phyloP scores from a whole-genome alignment of 108 stramenopile genomes.

The Nitzschia putrida region DNA sequence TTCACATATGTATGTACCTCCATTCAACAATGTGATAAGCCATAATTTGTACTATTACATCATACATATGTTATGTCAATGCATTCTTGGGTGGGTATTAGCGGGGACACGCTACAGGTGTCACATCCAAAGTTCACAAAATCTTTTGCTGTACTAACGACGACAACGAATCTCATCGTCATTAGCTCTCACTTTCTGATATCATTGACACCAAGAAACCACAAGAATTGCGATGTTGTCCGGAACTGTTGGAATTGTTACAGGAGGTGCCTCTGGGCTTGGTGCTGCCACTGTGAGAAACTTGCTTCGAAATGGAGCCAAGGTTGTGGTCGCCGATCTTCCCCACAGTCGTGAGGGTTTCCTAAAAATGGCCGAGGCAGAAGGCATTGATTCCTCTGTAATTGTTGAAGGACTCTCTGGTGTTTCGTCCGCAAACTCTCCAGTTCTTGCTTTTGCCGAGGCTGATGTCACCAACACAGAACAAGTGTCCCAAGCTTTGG shows the following conservation, averaged over 20 bases:
- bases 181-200: too few species aligned
- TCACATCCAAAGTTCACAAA: too few species aligned
- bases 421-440: conserved; percentile 19
- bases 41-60: too few species aligned
- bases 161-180: too few species aligned
- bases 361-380: conserved; percentile 25
- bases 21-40: too few species aligned
- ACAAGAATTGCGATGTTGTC: conserved; percentile 1
- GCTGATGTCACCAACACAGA: conserved; percentile 71
- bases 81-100: too few species aligned
- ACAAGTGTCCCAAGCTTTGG: conserved; percentile 55
- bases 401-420: conserved; percentile 22
- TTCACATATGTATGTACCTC: too few species aligned
- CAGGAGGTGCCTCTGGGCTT: conserved; percentile 90
- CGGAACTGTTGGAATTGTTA: conserved; percentile 45
- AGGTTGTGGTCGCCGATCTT: conserved; percentile 86
- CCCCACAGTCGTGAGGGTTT: conserved; percentile 45
- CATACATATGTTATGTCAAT: too few species aligned
- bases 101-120: too few species aligned
- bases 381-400: conserved; percentile 9
- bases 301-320: conserved; percentile 70
- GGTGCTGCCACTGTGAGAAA: conserved; percentile 86
- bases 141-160: too few species aligned
- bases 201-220: too few species aligned
- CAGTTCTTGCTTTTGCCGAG: conserved; percentile 51